These are phyloP conservation scores for Epichloe brachyelytri DNA, from an alignment of 2,329 filamentous ascomycete genomes.

Conservation along the genomic window DNA sequence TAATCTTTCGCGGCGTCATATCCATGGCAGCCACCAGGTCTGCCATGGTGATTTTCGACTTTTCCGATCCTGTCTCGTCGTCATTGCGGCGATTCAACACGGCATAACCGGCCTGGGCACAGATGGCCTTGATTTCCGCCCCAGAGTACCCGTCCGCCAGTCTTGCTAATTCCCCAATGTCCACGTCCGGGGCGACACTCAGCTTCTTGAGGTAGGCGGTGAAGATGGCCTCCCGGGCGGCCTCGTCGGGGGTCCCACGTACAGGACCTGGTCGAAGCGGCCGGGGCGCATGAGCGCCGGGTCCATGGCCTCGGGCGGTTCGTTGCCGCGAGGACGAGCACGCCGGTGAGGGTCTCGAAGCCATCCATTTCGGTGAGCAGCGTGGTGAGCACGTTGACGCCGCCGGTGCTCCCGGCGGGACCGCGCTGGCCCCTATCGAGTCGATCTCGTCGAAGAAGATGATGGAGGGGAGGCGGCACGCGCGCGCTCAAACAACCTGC, in stretches of 20 bases:
- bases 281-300: conserved; percentile 76
- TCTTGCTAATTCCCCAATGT: conserved; percentile 48
- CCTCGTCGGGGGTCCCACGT: conserved; percentile 67
- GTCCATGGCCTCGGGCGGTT: conserved; percentile 78
- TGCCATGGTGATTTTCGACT: conserved; percentile 25
- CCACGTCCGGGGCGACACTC: conserved; percentile 47
- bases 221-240: conserved; percentile 67
- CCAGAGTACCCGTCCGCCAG: conserved; percentile 69
- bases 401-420: conserved; percentile 26
- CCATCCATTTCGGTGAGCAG: conserved; percentile 93
- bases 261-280: conserved; percentile 72
- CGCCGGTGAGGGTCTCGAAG: conserved; percentile 70
- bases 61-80: conserved; percentile 13
- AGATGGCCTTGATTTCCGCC: conserved; percentile 58
- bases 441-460: conserved; percentile 98
- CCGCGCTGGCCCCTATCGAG: conserved; percentile 52
- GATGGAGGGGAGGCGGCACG: conserved; percentile 73
- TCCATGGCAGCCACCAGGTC: conserved; percentile 32
- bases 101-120: conserved; percentile 30
- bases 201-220: conserved; percentile 51
- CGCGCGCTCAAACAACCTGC: conserved; percentile 76
- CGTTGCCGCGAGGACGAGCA: conserved; percentile 80
- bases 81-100: conserved; percentile 26
- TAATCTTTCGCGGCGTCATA: conserved; percentile 44
- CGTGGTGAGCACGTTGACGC: conserved; percentile 77